phyloP scores from a whole-genome alignment of 495 filamentous ascomycete genomes.

The Podospora tetraspora region DNA sequence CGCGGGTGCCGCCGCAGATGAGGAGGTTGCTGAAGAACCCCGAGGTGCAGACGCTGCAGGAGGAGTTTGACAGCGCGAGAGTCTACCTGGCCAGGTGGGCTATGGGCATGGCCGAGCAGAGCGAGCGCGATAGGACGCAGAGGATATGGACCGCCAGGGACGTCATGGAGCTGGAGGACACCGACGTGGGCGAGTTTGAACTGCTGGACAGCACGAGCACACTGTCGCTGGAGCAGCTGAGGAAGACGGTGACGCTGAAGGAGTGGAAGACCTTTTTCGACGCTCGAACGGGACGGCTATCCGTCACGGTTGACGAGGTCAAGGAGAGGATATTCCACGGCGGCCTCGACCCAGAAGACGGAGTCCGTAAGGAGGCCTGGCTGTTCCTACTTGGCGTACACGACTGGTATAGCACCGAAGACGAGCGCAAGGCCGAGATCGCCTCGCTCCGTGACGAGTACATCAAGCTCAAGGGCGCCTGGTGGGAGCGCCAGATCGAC shows the following conservation, averaged over 20 bases:
- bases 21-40: constrained; percentile 81
- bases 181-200: constrained; percentile 91
- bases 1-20: constrained; percentile 80
- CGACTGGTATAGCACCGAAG: constrained; percentile 77
- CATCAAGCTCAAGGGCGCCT: constrained; percentile 84
- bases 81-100: constrained; percentile 95
- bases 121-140: constrained; percentile 75
- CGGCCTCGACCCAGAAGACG: constrained; percentile 81
- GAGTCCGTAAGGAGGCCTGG: constrained; percentile 94
- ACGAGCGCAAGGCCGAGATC: constrained; percentile 73
- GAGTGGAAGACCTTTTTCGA: constrained; percentile 92
- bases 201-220: constrained; percentile 77
- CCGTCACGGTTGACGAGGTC: constrained; percentile 80
- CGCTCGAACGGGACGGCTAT: constrained; percentile 60
- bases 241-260: constrained; percentile 69
- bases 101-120: constrained; percentile 96
- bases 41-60: constrained; percentile 89
- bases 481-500: constrained; percentile 94
- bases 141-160: constrained; percentile 91
- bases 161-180: constrained; percentile 89
- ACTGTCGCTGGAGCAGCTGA: constrained; percentile 63
- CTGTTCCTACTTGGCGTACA: constrained; percentile 87
- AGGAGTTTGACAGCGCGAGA: constrained; percentile 94
- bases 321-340: constrained; percentile 97
- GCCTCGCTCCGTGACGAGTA: constrained; percentile 90